Percentiles rank a stretch among this genome's conserved stretches.
These are phyloP conservation scores for Schizosaccharomyces osmophilus DNA, from an alignment of 805 yeast genomes.

Conservation along the genomic window DNA sequence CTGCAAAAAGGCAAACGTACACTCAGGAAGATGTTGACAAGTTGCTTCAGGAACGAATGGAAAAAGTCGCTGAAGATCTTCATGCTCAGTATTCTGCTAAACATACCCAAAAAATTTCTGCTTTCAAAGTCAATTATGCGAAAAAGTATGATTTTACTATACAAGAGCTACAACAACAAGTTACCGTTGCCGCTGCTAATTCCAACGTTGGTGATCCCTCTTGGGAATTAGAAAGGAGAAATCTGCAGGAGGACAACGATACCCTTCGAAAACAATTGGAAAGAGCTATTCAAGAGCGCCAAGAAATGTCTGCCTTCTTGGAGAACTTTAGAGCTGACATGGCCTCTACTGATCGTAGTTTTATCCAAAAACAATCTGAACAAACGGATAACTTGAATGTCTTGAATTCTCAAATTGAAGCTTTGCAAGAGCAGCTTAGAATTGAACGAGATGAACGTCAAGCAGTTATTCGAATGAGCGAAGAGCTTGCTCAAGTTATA, in stretches of 20 bases:
- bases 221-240: not conserved
- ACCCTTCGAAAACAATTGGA: not conserved
- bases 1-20: not conserved
- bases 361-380: not conserved
- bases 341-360: not conserved
- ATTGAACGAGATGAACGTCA: not conserved
- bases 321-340: not conserved
- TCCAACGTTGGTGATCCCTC: not conserved
- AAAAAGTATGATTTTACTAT: not conserved
- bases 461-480: not conserved
- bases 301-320: not conserved
- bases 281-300: not conserved
- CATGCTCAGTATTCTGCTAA: constrained; percentile 3
- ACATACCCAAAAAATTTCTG: not conserved
- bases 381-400: not conserved
- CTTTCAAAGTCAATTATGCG: not conserved
- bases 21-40: not conserved
- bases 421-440: not conserved
- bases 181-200: not conserved
- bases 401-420: not conserved
- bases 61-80: not conserved
- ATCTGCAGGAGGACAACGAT: not conserved
- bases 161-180: not conserved
- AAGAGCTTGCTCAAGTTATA: not conserved
- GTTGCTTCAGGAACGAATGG: not conserved